These are phyloP conservation scores for Botrytis paeoniae DNA, from an alignment of 2,329 filamentous ascomycete species.

Conservation along the genomic window DNA sequence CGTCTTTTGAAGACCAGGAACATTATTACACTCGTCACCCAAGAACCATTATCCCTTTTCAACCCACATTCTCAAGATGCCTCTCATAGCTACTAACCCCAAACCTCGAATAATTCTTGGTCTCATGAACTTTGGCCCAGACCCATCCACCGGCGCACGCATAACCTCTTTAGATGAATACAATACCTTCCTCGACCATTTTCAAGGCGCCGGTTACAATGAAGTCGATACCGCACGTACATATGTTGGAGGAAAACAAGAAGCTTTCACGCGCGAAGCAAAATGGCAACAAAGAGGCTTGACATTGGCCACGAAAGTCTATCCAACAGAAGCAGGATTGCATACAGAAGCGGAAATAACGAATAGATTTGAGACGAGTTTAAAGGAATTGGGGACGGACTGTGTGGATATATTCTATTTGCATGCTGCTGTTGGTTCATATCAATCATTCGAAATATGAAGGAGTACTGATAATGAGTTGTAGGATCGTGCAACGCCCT, in stretches of 20 bases:
- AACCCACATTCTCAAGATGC: constrained; percentile 27
- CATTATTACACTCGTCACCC: not conserved
- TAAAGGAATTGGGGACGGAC: constrained; percentile 70
- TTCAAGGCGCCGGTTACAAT: constrained; percentile 76
- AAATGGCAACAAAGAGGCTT: constrained; percentile 77
- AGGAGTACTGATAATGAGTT: not conserved
- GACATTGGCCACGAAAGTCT: constrained; percentile 75
- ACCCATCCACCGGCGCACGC: constrained; percentile 60
- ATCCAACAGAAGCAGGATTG: constrained; percentile 56
- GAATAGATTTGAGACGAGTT: constrained; percentile 61
- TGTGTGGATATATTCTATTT: constrained; percentile 77
- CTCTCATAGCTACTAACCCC: constrained; percentile 33
- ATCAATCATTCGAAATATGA: not conserved
- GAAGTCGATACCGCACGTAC: constrained; percentile 80
- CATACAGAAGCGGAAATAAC: constrained; percentile 64
- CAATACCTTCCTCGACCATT: constrained; percentile 68
- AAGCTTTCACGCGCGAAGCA: constrained; percentile 72
- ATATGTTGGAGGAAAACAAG: constrained; percentile 71
- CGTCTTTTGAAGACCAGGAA: not conserved
- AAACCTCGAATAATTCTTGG: constrained; percentile 72
- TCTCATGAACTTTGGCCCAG: constrained; percentile 79
- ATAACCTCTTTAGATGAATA: constrained; percentile 67
- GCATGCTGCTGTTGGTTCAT: constrained; percentile 54
- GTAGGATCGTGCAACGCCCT: constrained; percentile 62
- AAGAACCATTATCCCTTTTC: not conserved